Evolutionary conservation across 768 basidiomycete species (phyloP).

Genomic region (Pisolithus tinctorius): DNA sequence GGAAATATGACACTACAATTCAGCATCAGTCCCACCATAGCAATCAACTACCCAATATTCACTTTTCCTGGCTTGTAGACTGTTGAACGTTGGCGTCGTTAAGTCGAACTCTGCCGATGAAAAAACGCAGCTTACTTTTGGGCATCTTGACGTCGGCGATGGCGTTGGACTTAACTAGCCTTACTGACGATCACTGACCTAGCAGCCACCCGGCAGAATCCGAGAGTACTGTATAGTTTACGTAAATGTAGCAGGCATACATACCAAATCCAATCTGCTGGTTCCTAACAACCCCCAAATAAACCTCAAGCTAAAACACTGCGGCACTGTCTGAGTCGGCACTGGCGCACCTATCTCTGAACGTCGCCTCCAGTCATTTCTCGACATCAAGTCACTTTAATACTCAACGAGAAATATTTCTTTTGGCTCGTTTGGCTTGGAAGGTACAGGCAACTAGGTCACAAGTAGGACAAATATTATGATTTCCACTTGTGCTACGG

Average conservation of each 20-base stretch:
- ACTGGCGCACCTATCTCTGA: too few relatives aligned
- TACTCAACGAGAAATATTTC: too few relatives aligned
- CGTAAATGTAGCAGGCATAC: neutral
- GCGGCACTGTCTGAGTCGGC: too few relatives aligned
- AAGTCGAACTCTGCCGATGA: neutral
- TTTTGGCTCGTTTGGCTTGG: too few relatives aligned
- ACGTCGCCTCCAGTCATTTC: too few relatives aligned
- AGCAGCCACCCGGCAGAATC: conserved; percentile 31
- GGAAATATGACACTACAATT: conserved; percentile 1
- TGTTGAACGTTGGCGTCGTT: conserved; percentile 25
- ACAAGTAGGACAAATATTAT: too few relatives aligned
- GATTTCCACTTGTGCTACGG: too few relatives aligned
- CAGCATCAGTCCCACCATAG: neutral
- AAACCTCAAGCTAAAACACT: too few relatives aligned
- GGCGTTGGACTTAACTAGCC: conserved; percentile 15
- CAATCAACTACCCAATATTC: conserved; percentile 5
- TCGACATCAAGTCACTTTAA: too few relatives aligned
- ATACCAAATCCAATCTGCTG: too few relatives aligned
- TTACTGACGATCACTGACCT: neutral
- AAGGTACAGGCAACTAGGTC: too few relatives aligned
- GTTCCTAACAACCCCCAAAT: too few relatives aligned
- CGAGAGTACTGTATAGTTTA: conserved; percentile 24
- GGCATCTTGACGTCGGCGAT: conserved; percentile 36
- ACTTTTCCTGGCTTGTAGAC: conserved; percentile 97
- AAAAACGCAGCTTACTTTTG: conserved; percentile 26